Base-by-base conservation (phyloP, 2,329 filamentous ascomycete species). In the Fusarium tanahbumbuense region DNA sequence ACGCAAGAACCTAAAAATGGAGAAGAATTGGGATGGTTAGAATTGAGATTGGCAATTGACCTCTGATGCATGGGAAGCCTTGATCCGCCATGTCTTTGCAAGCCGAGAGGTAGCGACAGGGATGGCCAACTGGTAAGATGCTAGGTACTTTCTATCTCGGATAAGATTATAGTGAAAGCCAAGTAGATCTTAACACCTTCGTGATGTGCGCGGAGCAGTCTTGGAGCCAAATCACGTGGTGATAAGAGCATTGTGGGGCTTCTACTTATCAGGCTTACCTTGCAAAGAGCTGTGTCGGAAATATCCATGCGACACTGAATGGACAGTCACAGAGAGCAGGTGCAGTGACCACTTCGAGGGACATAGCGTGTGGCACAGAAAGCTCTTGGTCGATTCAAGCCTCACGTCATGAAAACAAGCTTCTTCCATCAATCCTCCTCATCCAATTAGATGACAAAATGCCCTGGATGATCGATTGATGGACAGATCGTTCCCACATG, bases 121-220 rank as follows among this genome's bases (percentile, higher is more conserved):
- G 28, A 13, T 13, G 28, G 6, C 12, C 28, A 3, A 3, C 28
- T 28, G 5, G 6, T 12, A 1, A 28, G 28, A 28, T 28, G 12
- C 28, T 28, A 28, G 28, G 5, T 13, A 28, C 28, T 28, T 28
- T 13, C 5, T 28, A 28, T 28, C 11, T 28, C 12, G 11, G 5
- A 28, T 3, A 6, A 4, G 2, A 7, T 6, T 13, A 2, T 12
- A 13, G 12, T 1, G 6, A 28, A 28, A 3, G 2, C 2, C 3
- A 28, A 28, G 11, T 28, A 28, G 5, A 28, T 13, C 28, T 6
- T 28, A 28, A 28, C 28, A 13, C 12, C 12, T 13, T 13, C 0
- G 5, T 28, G 28, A 13, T 28, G 28, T 28, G 27, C 12, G 27
- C 11, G 27, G 10, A 28, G 10, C 1, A 12, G 28, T 28, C 28